A percentile compares a stretch with the other conserved stretches of the same genome.
phyloP scores from a whole-genome alignment of 2,329 filamentous ascomycete genomes.

The Diaporthe capsici region DNA sequence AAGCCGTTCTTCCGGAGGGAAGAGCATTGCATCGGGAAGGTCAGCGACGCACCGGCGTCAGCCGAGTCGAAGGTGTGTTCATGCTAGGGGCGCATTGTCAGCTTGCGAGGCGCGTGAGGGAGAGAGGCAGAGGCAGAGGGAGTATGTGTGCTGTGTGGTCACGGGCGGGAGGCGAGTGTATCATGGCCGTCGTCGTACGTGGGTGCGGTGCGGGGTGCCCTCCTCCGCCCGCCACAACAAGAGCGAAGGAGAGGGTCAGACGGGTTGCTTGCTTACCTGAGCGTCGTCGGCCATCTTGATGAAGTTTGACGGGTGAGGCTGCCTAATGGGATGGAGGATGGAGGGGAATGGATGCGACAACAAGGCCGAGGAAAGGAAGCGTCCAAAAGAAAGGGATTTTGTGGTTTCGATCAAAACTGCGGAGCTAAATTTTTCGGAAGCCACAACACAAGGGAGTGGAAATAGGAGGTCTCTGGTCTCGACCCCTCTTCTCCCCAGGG shows the following conservation, averaged over 20 bases:
- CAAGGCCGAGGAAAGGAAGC: constrained; percentile 35
- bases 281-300: constrained; percentile 71
- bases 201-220: constrained; percentile 60
- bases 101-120: constrained; percentile 36
- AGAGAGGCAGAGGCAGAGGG: not conserved
- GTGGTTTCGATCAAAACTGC: not conserved
- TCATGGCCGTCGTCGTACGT: constrained; percentile 44
- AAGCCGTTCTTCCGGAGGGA: constrained; percentile 99
- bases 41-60: constrained; percentile 95
- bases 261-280: constrained; percentile 59
- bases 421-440: constrained; percentile 11
- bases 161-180: not conserved
- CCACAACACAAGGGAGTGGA: constrained; percentile 22
- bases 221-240: constrained; percentile 50
- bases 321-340: constrained; percentile 30
- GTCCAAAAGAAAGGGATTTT: constrained; percentile 34
- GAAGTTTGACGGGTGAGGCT: constrained; percentile 52
- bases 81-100: constrained; percentile 62
- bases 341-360: constrained; percentile 36
- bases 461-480: not conserved
- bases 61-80: constrained; percentile 85
- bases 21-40: constrained; percentile 99
- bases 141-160: not conserved
- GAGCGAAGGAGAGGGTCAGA: constrained; percentile 40
- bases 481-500: constrained; percentile 4